These are phyloP conservation scores for Silene vulgaris DNA, from an alignment of 179 eudicot species.

Conservation along the genomic window DNA sequence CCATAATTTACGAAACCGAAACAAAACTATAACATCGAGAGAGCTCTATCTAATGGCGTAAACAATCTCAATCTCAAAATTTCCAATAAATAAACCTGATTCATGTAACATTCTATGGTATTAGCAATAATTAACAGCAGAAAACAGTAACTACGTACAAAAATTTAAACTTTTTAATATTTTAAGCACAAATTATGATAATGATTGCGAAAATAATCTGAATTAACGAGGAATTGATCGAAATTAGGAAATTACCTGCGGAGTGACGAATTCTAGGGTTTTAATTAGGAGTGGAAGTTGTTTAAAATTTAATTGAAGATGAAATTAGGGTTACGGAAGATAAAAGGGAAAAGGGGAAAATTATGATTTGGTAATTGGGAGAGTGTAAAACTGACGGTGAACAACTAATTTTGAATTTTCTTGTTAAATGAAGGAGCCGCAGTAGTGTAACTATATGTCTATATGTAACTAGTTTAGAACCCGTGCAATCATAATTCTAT, in stretches of 20 bases:
- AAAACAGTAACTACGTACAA: neutral
- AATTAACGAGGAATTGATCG: neutral
- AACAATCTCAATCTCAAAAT: neutral
- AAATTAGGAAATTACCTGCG: neutral
- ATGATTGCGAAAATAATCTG: neutral
- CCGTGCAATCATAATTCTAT: no score
- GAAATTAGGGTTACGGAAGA: slow-evolving; percentile 1
- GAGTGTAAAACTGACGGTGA: no score
- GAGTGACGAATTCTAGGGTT: slow-evolving; percentile 10
- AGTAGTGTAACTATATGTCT: no score
- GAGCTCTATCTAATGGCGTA: neutral
- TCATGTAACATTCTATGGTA: neutral
- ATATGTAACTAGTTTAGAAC: no score
- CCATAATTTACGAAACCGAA: slow-evolving; percentile 25
- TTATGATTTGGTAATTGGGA: neutral
- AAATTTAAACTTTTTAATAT: no score
- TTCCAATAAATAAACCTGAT: neutral
- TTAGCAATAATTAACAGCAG: neutral
- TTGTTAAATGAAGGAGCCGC: no score
- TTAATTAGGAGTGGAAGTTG: neutral
- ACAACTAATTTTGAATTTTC: no score
- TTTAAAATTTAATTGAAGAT: neutral
- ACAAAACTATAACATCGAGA: slow-evolving; percentile 8
- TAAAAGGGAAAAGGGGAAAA: neutral
- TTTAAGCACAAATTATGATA: neutral